phyloP scores from a whole-genome alignment of 2,329 filamentous ascomycete genomes.

The Neodidymelliopsis sp. region DNA sequence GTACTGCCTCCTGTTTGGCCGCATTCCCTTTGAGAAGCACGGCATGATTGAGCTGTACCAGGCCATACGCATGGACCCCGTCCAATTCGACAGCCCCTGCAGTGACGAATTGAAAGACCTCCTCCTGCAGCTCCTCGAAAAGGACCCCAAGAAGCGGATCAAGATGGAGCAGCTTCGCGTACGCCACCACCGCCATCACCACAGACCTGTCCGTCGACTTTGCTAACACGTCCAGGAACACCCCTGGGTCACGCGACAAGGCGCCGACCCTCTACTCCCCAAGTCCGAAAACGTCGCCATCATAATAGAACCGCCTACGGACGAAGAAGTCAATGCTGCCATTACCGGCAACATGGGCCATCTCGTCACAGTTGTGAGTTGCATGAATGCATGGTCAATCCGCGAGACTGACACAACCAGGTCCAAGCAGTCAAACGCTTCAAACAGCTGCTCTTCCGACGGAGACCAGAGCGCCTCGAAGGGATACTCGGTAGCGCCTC shows the following conservation, averaged over 20 bases:
- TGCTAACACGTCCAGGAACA: conserved; percentile 70
- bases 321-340: conserved; percentile 87
- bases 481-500: conserved; percentile 67
- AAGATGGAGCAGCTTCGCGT: conserved; percentile 83
- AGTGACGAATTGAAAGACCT: conserved; percentile 77
- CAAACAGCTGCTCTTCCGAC: conserved; percentile 73
- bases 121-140: conserved; percentile 77
- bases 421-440: conserved; percentile 93
- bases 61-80: conserved; percentile 76
- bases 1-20: conserved; percentile 89
- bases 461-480: conserved; percentile 62
- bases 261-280: conserved; percentile 78
- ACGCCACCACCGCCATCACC: conserved; percentile 45
- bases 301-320: conserved; percentile 82
- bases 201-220: neutral
- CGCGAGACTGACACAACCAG: conserved; percentile 50
- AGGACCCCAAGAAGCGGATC: conserved; percentile 83
- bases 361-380: conserved; percentile 77
- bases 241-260: conserved; percentile 87
- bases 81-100: conserved; percentile 68
- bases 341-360: conserved; percentile 91
- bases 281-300: conserved; percentile 86
- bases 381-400: neutral
- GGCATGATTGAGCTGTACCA: conserved; percentile 88
- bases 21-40: conserved; percentile 82